A percentile compares a stretch with the other conserved stretches of the same genome.
phyloP scores from a whole-genome alignment of 768 basidiomycete genomes.

The Coprinopsis marcescibilis region DNA sequence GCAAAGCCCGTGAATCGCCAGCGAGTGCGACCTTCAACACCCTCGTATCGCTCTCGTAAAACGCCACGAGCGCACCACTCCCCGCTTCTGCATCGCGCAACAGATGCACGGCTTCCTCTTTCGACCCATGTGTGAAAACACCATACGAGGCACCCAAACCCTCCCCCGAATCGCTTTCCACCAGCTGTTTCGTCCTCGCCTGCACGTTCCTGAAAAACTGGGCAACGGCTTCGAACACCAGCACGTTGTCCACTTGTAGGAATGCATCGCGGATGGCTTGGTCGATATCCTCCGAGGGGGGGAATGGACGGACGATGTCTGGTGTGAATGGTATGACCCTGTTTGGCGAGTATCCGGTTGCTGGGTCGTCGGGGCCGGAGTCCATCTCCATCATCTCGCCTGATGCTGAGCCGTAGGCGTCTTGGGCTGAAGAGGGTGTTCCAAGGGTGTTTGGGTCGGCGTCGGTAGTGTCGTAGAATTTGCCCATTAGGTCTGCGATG shows the following conservation, averaged over 20 bases:
- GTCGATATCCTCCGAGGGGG: constrained; percentile 27
- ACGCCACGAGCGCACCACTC: constrained; percentile 38
- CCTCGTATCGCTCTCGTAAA: constrained; percentile 36
- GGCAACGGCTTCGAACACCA: constrained; percentile 28
- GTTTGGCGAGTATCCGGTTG: neutral
- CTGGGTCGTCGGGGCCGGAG: constrained; percentile 6
- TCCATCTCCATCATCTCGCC: neutral
- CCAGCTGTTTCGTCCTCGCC: constrained; percentile 14
- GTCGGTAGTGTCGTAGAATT: neutral
- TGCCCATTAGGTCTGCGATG: constrained; percentile 22
- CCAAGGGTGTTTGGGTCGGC: neutral
- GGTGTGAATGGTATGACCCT: constrained; percentile 3
- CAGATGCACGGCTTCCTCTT: constrained; percentile 25
- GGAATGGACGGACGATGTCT: constrained; percentile 15
- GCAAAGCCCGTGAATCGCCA: constrained; percentile 44
- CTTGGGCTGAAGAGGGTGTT: neutral
- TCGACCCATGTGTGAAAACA: too few relatives aligned
- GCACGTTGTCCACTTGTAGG: constrained; percentile 32
- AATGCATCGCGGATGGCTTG: constrained; percentile 32
- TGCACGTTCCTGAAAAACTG: constrained; percentile 14
- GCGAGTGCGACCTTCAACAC: constrained; percentile 37
- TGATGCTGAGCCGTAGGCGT: neutral
- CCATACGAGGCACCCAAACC: too few relatives aligned
- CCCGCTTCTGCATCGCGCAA: constrained; percentile 28
- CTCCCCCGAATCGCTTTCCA: too few relatives aligned